Conservation (phyloP, 164 flowering plant species). For the Dillenia turbinata region DNA sequence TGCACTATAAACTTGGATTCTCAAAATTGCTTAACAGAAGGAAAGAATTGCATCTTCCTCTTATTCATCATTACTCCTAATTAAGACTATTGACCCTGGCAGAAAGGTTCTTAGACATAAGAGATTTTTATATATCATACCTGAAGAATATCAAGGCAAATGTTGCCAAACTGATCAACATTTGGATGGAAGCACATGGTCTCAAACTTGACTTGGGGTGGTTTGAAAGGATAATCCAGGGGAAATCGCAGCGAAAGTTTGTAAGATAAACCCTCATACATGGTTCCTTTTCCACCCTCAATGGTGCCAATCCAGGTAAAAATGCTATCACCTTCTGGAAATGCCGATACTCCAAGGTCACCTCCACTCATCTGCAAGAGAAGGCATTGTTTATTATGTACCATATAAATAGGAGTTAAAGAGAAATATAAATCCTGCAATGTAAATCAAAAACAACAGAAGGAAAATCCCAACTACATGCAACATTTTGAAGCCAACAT, state of each 20-base stretch:
- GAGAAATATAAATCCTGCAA: background rate
- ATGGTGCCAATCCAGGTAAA: conserved; percentile 74
- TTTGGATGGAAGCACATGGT: conserved; percentile 81
- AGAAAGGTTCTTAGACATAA: too few species aligned
- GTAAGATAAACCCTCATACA: conserved; percentile 60
- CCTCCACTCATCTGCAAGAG: conserved; percentile 52
- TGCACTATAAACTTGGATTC: background rate
- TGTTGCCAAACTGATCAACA: conserved; percentile 72
- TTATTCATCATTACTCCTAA: too few species aligned
- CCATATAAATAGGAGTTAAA: background rate
- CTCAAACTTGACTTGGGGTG: conserved; percentile 74
- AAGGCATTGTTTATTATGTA: background rate
- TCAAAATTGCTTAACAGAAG: background rate
- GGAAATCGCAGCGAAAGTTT: conserved; percentile 67
- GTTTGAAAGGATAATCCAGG: conserved; percentile 71
- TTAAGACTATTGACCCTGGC: too few species aligned
- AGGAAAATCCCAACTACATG: background rate
- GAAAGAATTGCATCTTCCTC: background rate
- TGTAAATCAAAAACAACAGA: background rate
- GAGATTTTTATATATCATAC: conserved; percentile 19
- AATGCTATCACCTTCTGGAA: conserved; percentile 69
- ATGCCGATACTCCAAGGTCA: conserved; percentile 69
- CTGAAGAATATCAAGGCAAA: conserved; percentile 79
- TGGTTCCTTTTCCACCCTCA: conserved; percentile 63
- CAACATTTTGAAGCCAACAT: background rate